Evolutionary conservation across 306 rosid species (phyloP), one percentile per base, ranked within the genome.

Genomic region (Mucuna pruriens): DNA sequence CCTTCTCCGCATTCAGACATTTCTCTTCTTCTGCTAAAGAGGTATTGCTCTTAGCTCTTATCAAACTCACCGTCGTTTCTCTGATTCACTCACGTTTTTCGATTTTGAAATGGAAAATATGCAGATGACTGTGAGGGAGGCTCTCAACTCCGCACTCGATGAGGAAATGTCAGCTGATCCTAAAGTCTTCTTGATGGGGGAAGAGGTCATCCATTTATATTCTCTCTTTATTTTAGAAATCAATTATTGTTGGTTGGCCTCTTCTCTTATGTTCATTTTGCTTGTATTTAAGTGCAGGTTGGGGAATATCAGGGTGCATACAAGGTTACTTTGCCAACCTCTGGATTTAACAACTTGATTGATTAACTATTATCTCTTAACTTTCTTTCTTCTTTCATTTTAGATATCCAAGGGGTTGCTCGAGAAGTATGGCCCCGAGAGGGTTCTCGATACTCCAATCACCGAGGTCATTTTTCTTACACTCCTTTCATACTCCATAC

Each of bases 221-320:
- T 46, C 15, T 71, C 2, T n/a, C 16, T 72, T 4, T 64, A 34
- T 74, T 54, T 55, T 23, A 7, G 22, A 13, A 12, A 29, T 55
- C 23, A 48, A 33, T 40, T 29, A 8, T 38, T 17, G 2, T 38
- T 66, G 84, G 25, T 20, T 13, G 16, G 5, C 31, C 54, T 49
- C 85, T 76, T 57, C 42, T 44, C 82, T 82, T 66, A 66, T 74
- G 79, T 39, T 75, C 64, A 49, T 48, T 75, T 75, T 80, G 44
- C 61, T 22, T 66, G 10, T 82, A 48, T 73, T 62, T 75, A 20
- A 46, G 26, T 87, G 86, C 88, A 95, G 99, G 99, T 96, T 81
- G 99, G 99, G 60, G 98, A 96, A 85, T 96, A 96, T 86, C 99
- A 96, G 79, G 98, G 99, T 77, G 99, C 99, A 63, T 96, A 96